phyloP scores from a whole-genome alignment of 2,329 filamentous ascomycete species.

The Colletotrichum tropicale region DNA sequence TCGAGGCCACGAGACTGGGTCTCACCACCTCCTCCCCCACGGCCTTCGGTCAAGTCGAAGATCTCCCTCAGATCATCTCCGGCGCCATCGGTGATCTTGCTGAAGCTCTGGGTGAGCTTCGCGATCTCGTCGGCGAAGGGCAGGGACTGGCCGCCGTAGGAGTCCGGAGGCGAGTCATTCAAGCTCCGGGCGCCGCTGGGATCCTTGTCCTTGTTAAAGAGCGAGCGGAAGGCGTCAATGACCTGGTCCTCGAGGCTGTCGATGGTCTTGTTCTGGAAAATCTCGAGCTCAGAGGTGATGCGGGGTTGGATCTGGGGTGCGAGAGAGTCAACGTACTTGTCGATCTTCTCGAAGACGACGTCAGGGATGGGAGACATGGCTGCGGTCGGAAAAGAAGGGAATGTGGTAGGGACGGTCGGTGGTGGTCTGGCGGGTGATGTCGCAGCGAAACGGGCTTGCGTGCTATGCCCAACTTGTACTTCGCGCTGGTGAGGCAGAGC shows the following conservation, averaged over 20 bases:
- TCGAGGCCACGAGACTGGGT: slow-evolving; percentile 27
- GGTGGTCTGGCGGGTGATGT: not conserved
- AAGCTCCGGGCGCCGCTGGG: slow-evolving; percentile 27
- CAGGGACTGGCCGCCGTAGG: slow-evolving; percentile 44
- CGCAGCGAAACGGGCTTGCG: not conserved
- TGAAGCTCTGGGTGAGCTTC: slow-evolving; percentile 43
- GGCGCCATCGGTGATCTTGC: slow-evolving; percentile 42
- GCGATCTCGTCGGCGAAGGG: slow-evolving; percentile 52
- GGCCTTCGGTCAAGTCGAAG: slow-evolving; percentile 44
- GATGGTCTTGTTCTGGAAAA: slow-evolving; percentile 49
- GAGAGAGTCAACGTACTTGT: slow-evolving; percentile 52
- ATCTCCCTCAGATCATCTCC: slow-evolving; percentile 48
- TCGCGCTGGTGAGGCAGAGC: not conserved
- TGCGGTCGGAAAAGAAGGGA: not conserved
- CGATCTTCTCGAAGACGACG: slow-evolving; percentile 46
- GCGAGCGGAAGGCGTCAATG: slow-evolving; percentile 46
- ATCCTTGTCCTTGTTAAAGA: slow-evolving; percentile 41
- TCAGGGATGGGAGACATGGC: slow-evolving; percentile 43
- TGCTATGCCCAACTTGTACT: slow-evolving; percentile 6
- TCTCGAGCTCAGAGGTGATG: slow-evolving; percentile 47
- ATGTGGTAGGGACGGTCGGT: not conserved
- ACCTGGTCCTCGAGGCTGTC: slow-evolving; percentile 49
- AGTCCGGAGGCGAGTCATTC: slow-evolving; percentile 38
- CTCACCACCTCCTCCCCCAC: slow-evolving; percentile 19
- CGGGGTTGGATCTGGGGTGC: slow-evolving; percentile 50